Evolutionary conservation across 768 basidiomycete genomes (phyloP).

Genomic region (Auriscalpium vulgare): DNA sequence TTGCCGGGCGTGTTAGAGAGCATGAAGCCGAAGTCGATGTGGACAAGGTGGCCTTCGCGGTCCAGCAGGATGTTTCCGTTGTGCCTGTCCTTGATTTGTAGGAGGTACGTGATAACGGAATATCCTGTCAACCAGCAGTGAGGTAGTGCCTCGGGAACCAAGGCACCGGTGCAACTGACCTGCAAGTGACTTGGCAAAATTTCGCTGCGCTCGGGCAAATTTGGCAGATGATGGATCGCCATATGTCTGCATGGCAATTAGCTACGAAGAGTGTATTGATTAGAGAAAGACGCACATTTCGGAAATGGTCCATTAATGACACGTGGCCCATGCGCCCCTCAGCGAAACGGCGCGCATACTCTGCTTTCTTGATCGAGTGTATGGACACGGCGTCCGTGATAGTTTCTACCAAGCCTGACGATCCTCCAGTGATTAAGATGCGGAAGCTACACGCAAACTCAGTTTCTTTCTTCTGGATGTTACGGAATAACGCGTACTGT

Average conservation of each 20-base stretch:
- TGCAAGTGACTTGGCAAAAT: conserved; percentile 92
- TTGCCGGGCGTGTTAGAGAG: conserved; percentile 95
- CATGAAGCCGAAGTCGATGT: conserved; percentile 99
- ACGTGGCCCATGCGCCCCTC: conserved; percentile 80
- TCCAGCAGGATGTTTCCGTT: conserved; percentile 98
- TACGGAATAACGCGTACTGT: conserved; percentile 44
- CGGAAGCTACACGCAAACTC: conserved; percentile 58
- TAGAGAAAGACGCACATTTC: conserved; percentile 44
- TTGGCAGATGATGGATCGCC: conserved; percentile 83
- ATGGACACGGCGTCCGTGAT: conserved; percentile 98
- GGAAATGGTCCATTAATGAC: conserved; percentile 87
- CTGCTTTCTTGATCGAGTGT: conserved; percentile 98
- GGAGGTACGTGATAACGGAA: conserved; percentile 90
- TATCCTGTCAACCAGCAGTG: conserved; percentile 48
- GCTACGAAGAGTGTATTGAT: neutral
- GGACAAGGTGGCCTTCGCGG: conserved; percentile 88
- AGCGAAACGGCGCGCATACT: conserved; percentile 84
- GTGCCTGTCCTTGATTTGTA: conserved; percentile 97
- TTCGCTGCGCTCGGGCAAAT: conserved; percentile 84
- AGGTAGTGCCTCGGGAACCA: neutral
- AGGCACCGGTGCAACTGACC: conserved; percentile 10
- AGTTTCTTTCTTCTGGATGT: no score
- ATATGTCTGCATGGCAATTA: conserved; percentile 54
- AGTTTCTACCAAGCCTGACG: conserved; percentile 93
- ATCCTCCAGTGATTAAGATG: conserved; percentile 89